Conservation (phyloP, 306 rosid genomes). For the Vigna trinervia region DNA sequence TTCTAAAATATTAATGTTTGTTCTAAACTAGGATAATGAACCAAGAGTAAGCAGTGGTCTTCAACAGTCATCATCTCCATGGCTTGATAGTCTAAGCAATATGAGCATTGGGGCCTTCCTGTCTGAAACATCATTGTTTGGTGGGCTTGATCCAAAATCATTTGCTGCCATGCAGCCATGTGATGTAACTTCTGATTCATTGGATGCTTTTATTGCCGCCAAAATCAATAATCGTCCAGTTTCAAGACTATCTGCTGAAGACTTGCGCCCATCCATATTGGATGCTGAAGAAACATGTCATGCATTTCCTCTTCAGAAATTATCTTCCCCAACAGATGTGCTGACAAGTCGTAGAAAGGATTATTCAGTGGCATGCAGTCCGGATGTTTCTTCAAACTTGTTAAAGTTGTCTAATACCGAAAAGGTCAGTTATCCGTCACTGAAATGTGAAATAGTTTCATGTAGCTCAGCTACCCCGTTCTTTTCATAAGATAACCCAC, state of each 20-base stretch:
- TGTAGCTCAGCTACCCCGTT: constrained; percentile 13
- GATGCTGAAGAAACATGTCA: constrained; percentile 94
- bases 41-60: constrained; percentile 44
- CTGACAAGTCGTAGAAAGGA: constrained; percentile 48
- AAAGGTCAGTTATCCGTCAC: constrained; percentile 61
- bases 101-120: constrained; percentile 71
- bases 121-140: constrained; percentile 72
- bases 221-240: constrained; percentile 47
- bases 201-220: constrained; percentile 64
- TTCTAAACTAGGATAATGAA: constrained; percentile 47
- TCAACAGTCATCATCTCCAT: constrained; percentile 47
- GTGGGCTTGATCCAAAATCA: constrained; percentile 50
- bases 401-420: constrained; percentile 53
- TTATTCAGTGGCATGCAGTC: constrained; percentile 47
- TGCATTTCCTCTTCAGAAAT: constrained; percentile 68
- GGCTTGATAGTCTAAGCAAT: constrained; percentile 55
- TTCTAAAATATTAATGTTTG: constrained; percentile 46
- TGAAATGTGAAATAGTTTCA: constrained; percentile 19
- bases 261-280: constrained; percentile 66
- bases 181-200: constrained; percentile 62
- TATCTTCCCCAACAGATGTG: constrained; percentile 52
- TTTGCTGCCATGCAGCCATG: constrained; percentile 49
- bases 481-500: background rate
- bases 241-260: constrained; percentile 54
- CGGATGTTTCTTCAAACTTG: constrained; percentile 51